Evolutionary conservation across 2,329 filamentous ascomycete species (phyloP).

Genomic region (Xylariaceae sp.): DNA sequence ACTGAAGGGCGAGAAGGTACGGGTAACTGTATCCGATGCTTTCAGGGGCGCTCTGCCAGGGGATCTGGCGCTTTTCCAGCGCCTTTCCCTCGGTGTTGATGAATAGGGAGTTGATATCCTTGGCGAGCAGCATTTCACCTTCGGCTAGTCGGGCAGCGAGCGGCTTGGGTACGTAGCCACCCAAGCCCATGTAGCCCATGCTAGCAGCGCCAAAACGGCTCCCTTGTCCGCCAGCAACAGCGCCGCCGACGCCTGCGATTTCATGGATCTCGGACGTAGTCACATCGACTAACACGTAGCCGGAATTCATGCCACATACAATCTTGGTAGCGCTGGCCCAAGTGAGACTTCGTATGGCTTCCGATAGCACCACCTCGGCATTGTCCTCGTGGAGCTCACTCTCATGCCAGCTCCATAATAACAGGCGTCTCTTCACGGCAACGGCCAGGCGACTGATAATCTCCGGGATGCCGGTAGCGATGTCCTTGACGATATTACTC

Average conservation of each 20-base stretch:
- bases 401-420: conserved; percentile 95
- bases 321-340: conserved; percentile 87
- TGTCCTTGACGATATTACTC: conserved; percentile 90
- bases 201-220: conserved; percentile 78
- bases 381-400: conserved; percentile 75
- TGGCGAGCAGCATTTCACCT: conserved; percentile 86
- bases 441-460: conserved; percentile 90
- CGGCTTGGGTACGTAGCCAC: conserved; percentile 85
- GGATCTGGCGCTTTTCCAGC: conserved; percentile 79
- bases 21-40: conserved; percentile 95
- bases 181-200: conserved; percentile 96
- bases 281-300: conserved; percentile 85
- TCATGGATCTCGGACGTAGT: conserved; percentile 68
- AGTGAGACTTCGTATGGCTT: conserved; percentile 79
- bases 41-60: conserved; percentile 83
- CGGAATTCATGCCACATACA: conserved; percentile 84
- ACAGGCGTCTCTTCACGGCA: conserved; percentile 80
- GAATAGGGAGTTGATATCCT: conserved; percentile 93
- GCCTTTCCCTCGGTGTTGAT: conserved; percentile 78
- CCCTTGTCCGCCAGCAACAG: conserved; percentile 55
- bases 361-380: conserved; percentile 70
- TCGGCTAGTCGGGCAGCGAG: conserved; percentile 76
- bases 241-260: conserved; percentile 69
- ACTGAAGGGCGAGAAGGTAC: conserved; percentile 82
- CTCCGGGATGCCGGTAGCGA: conserved; percentile 78